Evolutionary conservation across 805 yeast genomes (phyloP).

Genomic region (Wickerhamiella sergipiensis): DNA sequence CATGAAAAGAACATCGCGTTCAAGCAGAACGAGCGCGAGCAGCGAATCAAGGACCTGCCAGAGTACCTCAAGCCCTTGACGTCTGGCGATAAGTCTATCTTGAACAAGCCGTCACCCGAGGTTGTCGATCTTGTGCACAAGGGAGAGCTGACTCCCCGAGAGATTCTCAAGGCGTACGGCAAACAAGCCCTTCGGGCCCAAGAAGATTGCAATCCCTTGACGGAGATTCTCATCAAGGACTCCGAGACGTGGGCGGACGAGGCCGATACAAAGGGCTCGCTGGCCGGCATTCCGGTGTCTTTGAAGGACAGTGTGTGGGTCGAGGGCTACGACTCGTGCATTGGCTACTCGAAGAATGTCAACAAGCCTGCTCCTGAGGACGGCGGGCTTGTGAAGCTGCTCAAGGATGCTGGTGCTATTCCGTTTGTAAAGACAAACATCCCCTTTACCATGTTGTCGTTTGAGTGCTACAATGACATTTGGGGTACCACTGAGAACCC

Average conservation of each 20-base stretch:
- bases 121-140: constrained; percentile 33
- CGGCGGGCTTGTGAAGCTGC: constrained; percentile 28
- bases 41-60: constrained; percentile 24
- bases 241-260: constrained; percentile 49
- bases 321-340: constrained; percentile 39
- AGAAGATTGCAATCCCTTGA: constrained; percentile 38
- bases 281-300: constrained; percentile 53
- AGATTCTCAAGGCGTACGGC: constrained; percentile 48
- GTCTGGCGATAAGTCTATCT: constrained; percentile 24
- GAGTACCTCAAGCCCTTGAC: constrained; percentile 29
- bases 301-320: constrained; percentile 43
- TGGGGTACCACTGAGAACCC: constrained; percentile 41
- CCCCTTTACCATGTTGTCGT: constrained; percentile 43
- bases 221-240: constrained; percentile 51
- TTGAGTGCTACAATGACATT: constrained; percentile 42
- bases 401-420: constrained; percentile 41
- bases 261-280: constrained; percentile 41
- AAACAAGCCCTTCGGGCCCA: constrained; percentile 54
- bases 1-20: constrained; percentile 6
- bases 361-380: constrained; percentile 31
- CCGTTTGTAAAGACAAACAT: constrained; percentile 43
- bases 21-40: constrained; percentile 25
- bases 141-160: constrained; percentile 36
- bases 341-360: constrained; percentile 32
- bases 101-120: constrained; percentile 29